A percentile compares a stretch with the other conserved stretches of the same genome.
phyloP scores from a whole-genome alignment of 1,284 basidiomycete genomes.

The Ceraceosorus bombacis region DNA sequence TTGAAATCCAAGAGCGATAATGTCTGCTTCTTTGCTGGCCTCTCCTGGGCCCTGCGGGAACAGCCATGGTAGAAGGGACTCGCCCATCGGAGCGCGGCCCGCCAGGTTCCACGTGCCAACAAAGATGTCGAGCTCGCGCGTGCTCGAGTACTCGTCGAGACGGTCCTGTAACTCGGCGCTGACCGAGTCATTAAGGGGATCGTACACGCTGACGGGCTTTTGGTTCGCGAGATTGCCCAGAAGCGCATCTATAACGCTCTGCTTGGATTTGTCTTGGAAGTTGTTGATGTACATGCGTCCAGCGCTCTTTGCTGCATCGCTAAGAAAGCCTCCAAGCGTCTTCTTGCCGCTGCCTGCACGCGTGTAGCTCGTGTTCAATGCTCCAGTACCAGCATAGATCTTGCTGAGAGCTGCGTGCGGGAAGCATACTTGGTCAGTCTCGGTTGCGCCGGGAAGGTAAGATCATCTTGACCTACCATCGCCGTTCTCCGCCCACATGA shows the following conservation, averaged over 20 bases:
- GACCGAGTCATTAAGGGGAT: slow-evolving; percentile 82
- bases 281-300: slow-evolving; percentile 84
- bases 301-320: slow-evolving; percentile 86
- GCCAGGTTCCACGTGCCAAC: slow-evolving; percentile 94
- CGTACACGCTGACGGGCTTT: slow-evolving; percentile 77
- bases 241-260: slow-evolving; percentile 88
- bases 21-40: slow-evolving; percentile 46
- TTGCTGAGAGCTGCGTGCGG: slow-evolving; percentile 48
- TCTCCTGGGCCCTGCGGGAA: slow-evolving; percentile 56
- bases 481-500: slow-evolving; percentile 69
- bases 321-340: slow-evolving; percentile 59
- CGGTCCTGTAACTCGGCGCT: slow-evolving; percentile 56
- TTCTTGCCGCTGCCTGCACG: slow-evolving; percentile 71
- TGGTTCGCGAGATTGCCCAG: slow-evolving; percentile 86
- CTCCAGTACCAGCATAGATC: slow-evolving; percentile 93
- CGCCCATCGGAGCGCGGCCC: slow-evolving; percentile 64
- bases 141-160: slow-evolving; percentile 74
- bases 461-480: slow-evolving; percentile 13
- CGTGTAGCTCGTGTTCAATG: slow-evolving; percentile 91
- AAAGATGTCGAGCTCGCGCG: slow-evolving; percentile 66
- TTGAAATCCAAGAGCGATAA: slow-evolving; percentile 64
- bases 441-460: no score
- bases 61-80: slow-evolving; percentile 80
- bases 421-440: neutral
- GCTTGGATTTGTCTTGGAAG: slow-evolving; percentile 92